Percentiles rank a stretch among this genome's conserved stretches.
Conservation (phyloP, 805 yeast species). For the Metschnikowia picachoensis region DNA sequence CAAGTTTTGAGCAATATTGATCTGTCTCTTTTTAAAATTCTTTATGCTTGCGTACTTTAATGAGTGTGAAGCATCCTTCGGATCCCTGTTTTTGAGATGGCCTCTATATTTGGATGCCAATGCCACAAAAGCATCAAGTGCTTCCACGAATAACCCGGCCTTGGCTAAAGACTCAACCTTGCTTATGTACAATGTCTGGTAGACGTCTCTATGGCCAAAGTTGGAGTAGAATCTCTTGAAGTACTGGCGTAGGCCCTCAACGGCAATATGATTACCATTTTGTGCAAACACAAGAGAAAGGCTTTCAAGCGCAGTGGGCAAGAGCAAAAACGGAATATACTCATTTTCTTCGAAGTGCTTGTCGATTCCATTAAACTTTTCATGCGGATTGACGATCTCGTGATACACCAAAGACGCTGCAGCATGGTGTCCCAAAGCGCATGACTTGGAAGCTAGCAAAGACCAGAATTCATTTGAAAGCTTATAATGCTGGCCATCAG, state of each 20-base stretch:
- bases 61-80: conserved; percentile 7
- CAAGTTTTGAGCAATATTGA: conserved; percentile 17
- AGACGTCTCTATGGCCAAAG: conserved; percentile 26
- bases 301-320: conserved; percentile 23
- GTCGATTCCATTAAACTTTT: conserved; percentile 1
- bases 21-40: conserved; percentile 12
- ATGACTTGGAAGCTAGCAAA: conserved; percentile 21
- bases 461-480: conserved; percentile 37
- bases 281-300: conserved; percentile 29
- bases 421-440: conserved; percentile 22
- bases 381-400: conserved; percentile 29
- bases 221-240: conserved; percentile 38
- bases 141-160: conserved; percentile 19
- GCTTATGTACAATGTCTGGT: conserved; percentile 25
- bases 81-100: conserved; percentile 11
- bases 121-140: conserved; percentile 23
- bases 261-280: conserved; percentile 22
- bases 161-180: conserved; percentile 31
- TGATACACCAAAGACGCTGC: conserved; percentile 36
- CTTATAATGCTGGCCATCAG: conserved; percentile 10
- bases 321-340: conserved; percentile 31
- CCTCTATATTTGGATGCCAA: conserved; percentile 20
- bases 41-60: conserved; percentile 10
- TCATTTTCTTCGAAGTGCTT: conserved; percentile 13
- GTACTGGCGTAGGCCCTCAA: conserved; percentile 31